Conservation (phyloP, 139 green algal species). For the Closterium sp. region DNA sequence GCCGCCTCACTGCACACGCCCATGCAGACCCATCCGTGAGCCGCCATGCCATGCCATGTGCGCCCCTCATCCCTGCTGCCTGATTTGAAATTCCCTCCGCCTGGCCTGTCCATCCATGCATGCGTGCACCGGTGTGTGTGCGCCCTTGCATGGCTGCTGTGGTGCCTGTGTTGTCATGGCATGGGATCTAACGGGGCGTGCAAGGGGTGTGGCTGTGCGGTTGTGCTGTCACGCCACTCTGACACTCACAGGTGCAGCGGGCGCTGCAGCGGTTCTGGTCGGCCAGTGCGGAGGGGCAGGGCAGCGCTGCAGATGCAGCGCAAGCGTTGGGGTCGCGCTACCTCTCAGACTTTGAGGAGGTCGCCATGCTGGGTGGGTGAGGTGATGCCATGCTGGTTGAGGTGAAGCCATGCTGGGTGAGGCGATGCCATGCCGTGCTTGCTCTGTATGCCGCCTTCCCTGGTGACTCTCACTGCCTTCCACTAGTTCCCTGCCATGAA, state of each 20-base stretch:
- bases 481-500: background rate
- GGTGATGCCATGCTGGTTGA: background rate
- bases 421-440: background rate
- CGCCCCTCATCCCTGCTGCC: background rate
- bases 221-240: background rate
- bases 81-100: background rate
- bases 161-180: background rate
- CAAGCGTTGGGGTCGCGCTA: conserved; percentile 36
- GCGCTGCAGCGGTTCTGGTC: background rate
- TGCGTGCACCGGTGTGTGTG: background rate
- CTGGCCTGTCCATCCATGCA: background rate
- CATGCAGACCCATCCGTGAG: background rate
- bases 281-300: background rate
- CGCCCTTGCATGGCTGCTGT: background rate
- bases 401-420: background rate
- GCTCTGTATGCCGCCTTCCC: background rate
- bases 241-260: background rate
- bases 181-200: background rate
- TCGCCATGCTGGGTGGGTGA: conserved; percentile 65
- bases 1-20: background rate
- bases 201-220: background rate
- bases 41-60: background rate
- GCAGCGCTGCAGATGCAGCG: background rate
- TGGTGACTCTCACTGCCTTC: background rate
- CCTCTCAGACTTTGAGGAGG: conserved; percentile 66